These are phyloP conservation scores for Nicotiana rustica DNA, from an alignment of 305 asterid genomes.

Conservation along the genomic window DNA sequence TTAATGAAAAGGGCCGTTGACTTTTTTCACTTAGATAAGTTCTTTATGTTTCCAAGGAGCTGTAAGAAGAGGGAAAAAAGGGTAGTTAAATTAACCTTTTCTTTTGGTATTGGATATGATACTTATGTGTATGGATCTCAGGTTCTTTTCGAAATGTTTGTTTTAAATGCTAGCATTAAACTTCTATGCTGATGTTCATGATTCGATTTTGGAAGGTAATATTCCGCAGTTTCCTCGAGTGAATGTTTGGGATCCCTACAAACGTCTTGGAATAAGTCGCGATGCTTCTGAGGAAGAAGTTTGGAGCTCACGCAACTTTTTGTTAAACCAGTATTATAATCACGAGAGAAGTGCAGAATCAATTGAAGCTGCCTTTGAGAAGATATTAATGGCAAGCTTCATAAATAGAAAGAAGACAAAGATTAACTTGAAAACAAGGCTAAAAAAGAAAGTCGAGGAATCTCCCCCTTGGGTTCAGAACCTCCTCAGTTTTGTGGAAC, in stretches of 20 bases:
- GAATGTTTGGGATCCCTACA: conserved; percentile 89
- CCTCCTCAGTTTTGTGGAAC: conserved; percentile 83
- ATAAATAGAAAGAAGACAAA: conserved; percentile 78
- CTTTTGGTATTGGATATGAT: not conserved
- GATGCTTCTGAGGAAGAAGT: conserved; percentile 96
- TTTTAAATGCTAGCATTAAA: conserved; percentile 9
- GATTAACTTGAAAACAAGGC: conserved; percentile 87
- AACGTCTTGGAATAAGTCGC: conserved; percentile 77
- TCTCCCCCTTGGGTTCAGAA: conserved; percentile 98
- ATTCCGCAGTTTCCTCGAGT: conserved; percentile 65
- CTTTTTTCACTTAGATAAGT: not conserved
- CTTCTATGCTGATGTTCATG: conserved; percentile 23
- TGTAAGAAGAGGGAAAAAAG: not conserved
- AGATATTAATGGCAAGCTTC: conserved; percentile 83
- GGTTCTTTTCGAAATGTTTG: conserved; percentile 8
- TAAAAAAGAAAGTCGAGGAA: conserved; percentile 94
- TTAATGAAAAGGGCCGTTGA: not conserved
- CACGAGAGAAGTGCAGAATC: conserved; percentile 90
- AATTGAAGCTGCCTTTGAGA: conserved; percentile 95
- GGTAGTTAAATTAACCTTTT: not conserved
- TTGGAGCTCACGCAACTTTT: conserved; percentile 93
- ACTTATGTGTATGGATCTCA: not conserved
- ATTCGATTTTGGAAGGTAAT: conserved; percentile 55
- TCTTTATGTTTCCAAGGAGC: not conserved
- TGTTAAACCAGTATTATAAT: conserved; percentile 73